Evolutionary conservation across 23 red algal species (phyloP).

Genomic region (Gracilaria caudata): DNA sequence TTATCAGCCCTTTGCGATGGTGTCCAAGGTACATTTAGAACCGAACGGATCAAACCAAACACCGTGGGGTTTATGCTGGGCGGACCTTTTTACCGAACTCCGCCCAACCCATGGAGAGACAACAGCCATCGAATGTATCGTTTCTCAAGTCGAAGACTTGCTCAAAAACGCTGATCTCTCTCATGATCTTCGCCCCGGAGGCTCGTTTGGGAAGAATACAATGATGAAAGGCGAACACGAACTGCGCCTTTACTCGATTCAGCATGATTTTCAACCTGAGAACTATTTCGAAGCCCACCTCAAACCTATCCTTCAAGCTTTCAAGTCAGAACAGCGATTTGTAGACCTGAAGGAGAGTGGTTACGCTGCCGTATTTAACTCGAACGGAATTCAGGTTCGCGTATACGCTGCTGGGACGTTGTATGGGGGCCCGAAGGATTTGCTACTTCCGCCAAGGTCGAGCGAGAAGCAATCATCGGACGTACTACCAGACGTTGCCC

Average conservation of each 20-base stretch:
- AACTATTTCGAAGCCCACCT: constrained; percentile 56
- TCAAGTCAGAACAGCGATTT: constrained; percentile 30
- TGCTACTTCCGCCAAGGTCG: constrained; percentile 15
- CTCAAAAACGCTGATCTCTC: constrained; percentile 24
- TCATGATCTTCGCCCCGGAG: constrained; percentile 23
- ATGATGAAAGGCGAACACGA: constrained; percentile 8
- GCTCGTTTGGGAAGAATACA: constrained; percentile 50
- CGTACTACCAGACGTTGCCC: neutral
- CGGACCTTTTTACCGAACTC: constrained; percentile 27
- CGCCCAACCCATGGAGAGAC: constrained; percentile 36
- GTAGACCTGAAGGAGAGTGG: constrained; percentile 36
- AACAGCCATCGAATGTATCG: constrained; percentile 14
- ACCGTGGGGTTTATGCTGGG: constrained; percentile 59
- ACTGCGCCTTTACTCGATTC: constrained; percentile 38
- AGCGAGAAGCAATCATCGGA: constrained; percentile 15
- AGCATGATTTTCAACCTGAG: constrained; percentile 41
- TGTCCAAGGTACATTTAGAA: neutral
- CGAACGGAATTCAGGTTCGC: constrained; percentile 36
- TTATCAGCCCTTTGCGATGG: neutral
- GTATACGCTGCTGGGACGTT: constrained; percentile 55
- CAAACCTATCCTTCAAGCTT: constrained; percentile 34
- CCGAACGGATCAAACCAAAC: constrained; percentile 24
- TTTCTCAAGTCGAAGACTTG: constrained; percentile 32
- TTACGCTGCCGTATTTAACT: constrained; percentile 30
- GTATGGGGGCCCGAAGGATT: constrained; percentile 40